A percentile compares a stretch with the other conserved stretches of the same genome.
Evolutionary conservation across 352 stramenopile species (phyloP).

Genomic region (Phytophthora uliginosa): DNA sequence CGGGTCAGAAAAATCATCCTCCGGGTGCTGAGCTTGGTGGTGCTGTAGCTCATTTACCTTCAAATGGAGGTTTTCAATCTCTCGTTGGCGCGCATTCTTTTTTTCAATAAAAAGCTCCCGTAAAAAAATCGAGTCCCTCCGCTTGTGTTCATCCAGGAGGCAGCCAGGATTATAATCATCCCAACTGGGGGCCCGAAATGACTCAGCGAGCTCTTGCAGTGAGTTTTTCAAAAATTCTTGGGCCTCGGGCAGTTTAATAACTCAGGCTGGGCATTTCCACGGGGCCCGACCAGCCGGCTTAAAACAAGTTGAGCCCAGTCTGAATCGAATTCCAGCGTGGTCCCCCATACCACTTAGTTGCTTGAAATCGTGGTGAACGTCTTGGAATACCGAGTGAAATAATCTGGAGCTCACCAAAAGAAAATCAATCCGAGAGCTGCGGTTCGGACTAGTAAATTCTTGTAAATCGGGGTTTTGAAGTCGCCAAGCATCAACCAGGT

Average conservation of each 20-base stretch:
- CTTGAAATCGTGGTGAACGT: neutral
- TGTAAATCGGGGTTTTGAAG: slow-evolving; percentile 8
- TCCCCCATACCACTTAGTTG: neutral
- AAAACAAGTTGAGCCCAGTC: neutral
- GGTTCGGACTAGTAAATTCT: slow-evolving; percentile 8
- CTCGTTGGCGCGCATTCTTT: neutral
- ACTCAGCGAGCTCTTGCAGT: neutral
- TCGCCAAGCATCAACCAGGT: slow-evolving; percentile 6
- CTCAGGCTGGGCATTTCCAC: neutral
- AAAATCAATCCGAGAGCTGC: slow-evolving; percentile 8
- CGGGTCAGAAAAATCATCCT: neutral
- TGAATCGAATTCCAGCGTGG: neutral
- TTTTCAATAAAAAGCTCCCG: neutral
- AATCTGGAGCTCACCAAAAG: neutral
- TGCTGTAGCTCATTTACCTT: neutral
- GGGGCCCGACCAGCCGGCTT: neutral
- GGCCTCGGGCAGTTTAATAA: neutral
- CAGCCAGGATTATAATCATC: neutral
- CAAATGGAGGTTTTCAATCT: slow-evolving; percentile 1
- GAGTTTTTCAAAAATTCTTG: neutral
- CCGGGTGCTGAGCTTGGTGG: neutral
- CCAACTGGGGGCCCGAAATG: neutral
- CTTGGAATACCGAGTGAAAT: slow-evolving; percentile 4
- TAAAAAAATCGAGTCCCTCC: neutral
- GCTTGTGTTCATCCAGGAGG: slow-evolving; percentile 1